Evolutionary conservation across 2,329 filamentous ascomycete species (phyloP).

Genomic region (Fusarium sp.): DNA sequence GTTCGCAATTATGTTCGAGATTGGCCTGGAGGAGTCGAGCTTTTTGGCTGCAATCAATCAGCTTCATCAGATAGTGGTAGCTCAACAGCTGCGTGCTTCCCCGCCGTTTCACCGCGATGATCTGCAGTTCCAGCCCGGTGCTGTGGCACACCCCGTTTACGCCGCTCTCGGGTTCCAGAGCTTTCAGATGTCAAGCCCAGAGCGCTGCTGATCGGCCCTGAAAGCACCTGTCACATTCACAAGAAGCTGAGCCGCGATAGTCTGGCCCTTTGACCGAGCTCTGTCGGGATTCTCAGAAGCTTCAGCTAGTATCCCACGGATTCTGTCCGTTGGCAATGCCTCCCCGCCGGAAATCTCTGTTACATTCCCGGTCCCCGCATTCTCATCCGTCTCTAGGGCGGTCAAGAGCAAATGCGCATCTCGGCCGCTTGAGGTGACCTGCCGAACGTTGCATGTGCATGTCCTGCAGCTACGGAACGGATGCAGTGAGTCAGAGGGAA

Average conservation of each 20-base stretch:
- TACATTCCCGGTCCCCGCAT: slow-evolving; percentile 31
- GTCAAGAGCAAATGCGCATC: slow-evolving; percentile 16
- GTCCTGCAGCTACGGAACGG: background rate
- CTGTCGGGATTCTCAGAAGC: slow-evolving; percentile 22
- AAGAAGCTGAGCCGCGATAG: slow-evolving; percentile 3
- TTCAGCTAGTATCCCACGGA: slow-evolving; percentile 7
- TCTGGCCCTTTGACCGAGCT: slow-evolving; percentile 8
- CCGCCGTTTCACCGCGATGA: slow-evolving; percentile 30
- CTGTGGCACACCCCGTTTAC: background rate
- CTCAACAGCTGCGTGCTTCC: slow-evolving; percentile 17
- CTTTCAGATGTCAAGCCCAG: slow-evolving; percentile 20
- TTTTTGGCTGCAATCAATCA: slow-evolving; percentile 13
- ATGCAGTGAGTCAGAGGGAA: slow-evolving; percentile 25
- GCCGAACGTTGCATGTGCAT: slow-evolving; percentile 18
- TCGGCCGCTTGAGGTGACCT: slow-evolving; percentile 21
- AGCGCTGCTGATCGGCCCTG: slow-evolving; percentile 18
- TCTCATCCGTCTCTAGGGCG: slow-evolving; percentile 30
- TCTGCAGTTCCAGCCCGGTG: slow-evolving; percentile 24
- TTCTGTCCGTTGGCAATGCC: background rate
- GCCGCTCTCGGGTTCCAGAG: slow-evolving; percentile 18
- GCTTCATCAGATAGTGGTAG: background rate
- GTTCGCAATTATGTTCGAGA: background rate
- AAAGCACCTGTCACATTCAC: slow-evolving; percentile 15
- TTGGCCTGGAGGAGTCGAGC: slow-evolving; percentile 4
- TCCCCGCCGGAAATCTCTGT: slow-evolving; percentile 17